Percentiles rank a stretch among this genome's conserved stretches.
phyloP scores from a whole-genome alignment of 495 filamentous ascomycete genomes.

The Evernia prunastri region DNA sequence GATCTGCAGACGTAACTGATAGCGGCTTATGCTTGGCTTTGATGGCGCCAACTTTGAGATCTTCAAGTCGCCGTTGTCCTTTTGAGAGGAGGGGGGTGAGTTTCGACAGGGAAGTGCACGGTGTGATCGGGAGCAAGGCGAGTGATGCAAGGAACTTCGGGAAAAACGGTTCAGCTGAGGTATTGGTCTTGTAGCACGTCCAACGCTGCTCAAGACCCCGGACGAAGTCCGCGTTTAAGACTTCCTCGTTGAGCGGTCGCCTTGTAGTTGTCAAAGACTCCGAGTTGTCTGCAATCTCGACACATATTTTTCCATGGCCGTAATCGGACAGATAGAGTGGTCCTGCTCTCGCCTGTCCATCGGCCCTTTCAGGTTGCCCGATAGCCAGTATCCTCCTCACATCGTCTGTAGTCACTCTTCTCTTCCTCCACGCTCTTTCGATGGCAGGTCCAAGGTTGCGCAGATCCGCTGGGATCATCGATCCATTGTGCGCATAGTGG shows the following conservation, averaged over 20 bases:
- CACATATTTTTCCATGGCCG: conserved; percentile 46
- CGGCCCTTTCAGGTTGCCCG: conserved; percentile 29
- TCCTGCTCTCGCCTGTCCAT: conserved; percentile 14
- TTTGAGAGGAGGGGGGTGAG: conserved; percentile 42
- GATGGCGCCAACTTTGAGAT: conserved; percentile 43
- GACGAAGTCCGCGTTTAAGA: conserved; percentile 48
- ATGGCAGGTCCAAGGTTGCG: conserved; percentile 48
- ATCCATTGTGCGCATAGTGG: conserved; percentile 59
- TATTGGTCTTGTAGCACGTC: conserved; percentile 23
- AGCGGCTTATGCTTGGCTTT: conserved; percentile 23
- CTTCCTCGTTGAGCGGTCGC: conserved; percentile 49
- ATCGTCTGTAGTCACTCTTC: conserved; percentile 51
- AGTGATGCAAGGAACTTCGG: conserved; percentile 46
- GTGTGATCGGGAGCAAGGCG: conserved; percentile 47
- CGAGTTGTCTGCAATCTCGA: conserved; percentile 32
- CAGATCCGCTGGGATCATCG: conserved; percentile 51
- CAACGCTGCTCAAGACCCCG: conserved; percentile 44
- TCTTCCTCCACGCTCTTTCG: conserved; percentile 54
- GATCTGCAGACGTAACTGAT: conserved; percentile 1
- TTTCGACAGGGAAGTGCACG: conserved; percentile 41
- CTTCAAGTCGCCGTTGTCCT: conserved; percentile 55
- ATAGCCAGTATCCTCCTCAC: conserved; percentile 51
- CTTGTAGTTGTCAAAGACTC: conserved; percentile 39
- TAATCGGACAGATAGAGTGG: conserved; percentile 53
- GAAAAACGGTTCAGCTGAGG: conserved; percentile 25